Percentiles rank a stretch among this genome's conserved stretches.
phyloP scores from a whole-genome alignment of 2,329 filamentous ascomycete genomes.

The Eurotiales sp. region DNA sequence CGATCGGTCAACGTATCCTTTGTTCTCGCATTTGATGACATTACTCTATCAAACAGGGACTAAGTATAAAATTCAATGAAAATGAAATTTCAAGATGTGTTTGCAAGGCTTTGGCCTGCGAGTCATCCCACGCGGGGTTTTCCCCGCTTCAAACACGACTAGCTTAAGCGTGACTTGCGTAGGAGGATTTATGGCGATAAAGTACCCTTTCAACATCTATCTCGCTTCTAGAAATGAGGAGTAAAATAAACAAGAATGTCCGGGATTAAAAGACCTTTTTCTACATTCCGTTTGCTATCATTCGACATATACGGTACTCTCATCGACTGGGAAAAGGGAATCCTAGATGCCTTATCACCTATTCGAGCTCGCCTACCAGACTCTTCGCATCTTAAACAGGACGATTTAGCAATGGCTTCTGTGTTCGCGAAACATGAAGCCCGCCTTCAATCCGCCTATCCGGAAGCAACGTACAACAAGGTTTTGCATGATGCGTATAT shows the following conservation, averaged over 20 bases:
- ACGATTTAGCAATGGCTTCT: conserved; percentile 41
- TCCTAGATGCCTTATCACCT: conserved; percentile 51
- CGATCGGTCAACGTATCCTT: conserved; percentile 9
- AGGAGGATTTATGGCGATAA: no score
- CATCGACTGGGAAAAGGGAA: conserved; percentile 72
- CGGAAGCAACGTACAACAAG: conserved; percentile 57
- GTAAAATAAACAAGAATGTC: not conserved
- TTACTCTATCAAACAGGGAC: no score
- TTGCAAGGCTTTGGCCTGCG: not conserved
- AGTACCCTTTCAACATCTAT: no score
- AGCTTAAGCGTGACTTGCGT: no score
- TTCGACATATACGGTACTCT: conserved; percentile 81
- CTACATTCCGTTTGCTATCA: conserved; percentile 53
- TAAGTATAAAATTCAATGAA: not conserved
- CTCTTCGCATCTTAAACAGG: conserved; percentile 33
- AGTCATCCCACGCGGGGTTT: no score
- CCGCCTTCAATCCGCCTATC: conserved; percentile 51
- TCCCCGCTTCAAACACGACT: no score
- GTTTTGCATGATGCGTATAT: conserved; percentile 51
- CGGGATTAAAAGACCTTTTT: conserved; percentile 16
- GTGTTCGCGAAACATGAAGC: conserved; percentile 47
- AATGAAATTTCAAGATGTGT: no score
- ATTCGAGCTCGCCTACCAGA: conserved; percentile 40
- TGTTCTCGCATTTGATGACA: no score
- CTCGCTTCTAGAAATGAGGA: no score